These are phyloP conservation scores for Coniella lustricola DNA, from an alignment of 2,329 filamentous ascomycete species.

Conservation along the genomic window DNA sequence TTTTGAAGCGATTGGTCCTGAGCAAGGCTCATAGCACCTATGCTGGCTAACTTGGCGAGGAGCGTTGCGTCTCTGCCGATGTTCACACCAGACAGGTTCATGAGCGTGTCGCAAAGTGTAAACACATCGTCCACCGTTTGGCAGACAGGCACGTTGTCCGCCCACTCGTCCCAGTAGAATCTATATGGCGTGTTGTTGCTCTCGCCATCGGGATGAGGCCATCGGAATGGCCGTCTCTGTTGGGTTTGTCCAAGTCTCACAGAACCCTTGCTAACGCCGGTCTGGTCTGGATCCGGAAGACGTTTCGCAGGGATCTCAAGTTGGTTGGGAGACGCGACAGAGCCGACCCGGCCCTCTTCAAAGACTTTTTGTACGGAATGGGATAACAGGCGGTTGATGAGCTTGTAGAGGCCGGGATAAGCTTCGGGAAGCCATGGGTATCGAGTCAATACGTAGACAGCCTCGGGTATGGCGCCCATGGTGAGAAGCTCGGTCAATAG, in stretches of 20 bases:
- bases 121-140: conserved; percentile 88
- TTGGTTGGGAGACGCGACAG: neutral
- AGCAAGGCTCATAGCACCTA: conserved; percentile 68
- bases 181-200: conserved; percentile 74
- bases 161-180: conserved; percentile 98
- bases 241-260: conserved; percentile 54
- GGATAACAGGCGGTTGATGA: conserved; percentile 76
- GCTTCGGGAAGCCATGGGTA: conserved; percentile 89
- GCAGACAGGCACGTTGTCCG: conserved; percentile 85
- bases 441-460: conserved; percentile 77
- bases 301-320: conserved; percentile 29
- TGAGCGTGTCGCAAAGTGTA: conserved; percentile 71
- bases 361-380: conserved; percentile 73
- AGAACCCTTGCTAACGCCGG: conserved; percentile 60
- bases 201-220: conserved; percentile 79
- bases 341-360: conserved; percentile 31
- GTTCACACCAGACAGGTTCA: conserved; percentile 80
- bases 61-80: conserved; percentile 79
- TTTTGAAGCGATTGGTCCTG: conserved; percentile 67
- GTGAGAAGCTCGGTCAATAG: conserved; percentile 79
- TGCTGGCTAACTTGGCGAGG: conserved; percentile 74
- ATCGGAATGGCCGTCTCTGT: conserved; percentile 64
- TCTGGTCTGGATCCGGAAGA: conserved; percentile 51
- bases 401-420: conserved; percentile 72
- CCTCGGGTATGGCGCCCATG: conserved; percentile 87